Base-by-base conservation (phyloP, 371 early-diverging fungal genomes). In the Basidiobolus meristosporus region DNA sequence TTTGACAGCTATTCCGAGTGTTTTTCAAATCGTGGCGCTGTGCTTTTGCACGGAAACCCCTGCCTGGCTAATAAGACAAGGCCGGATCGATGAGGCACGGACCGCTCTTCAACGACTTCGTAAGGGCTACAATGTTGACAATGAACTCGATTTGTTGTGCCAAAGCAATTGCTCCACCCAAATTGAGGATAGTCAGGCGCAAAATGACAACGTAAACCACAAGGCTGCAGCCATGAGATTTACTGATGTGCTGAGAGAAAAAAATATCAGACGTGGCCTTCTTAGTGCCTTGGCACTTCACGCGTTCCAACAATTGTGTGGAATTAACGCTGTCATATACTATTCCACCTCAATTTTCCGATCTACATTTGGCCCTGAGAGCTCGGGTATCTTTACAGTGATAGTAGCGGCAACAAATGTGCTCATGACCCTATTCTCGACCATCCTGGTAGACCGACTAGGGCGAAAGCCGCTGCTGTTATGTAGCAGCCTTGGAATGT, bases 271-370 rank as follows among this genome's bases (percentile, higher is more conserved):
- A 3, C 76, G 77, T 39, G 56, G 87, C 35, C 62, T 77, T 15
- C 11, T 57, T 1, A 59, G 54, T 18, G 60, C 62, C 15, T n/a
- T 68, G 7, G 15, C 43, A 6, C 41, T 73, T 18, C 68, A 69
- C 36, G 51, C 56, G 2, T 45, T 54, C 12, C 90, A 90, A 49
- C 89, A 90, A 51, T 58, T 82, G 6, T 70, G 75, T 21, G 90
- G 89, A 26, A 82, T 93, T 62, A 88, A 88, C 46, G 86, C 74
- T 41, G 68, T 84, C 46, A 62, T 77, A 49, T 69, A 76, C 47
- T 90, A 80, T 52, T 73, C 65, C 44, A 74, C 58, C 37, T 67
- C 60, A 22, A 64, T 56, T 48, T 68, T 59, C 30, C 47, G 32
- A 7, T 41, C 41, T 20, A 53, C 62, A 1, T 73, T 73, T 45